These are phyloP conservation scores for Ramaria rubella DNA, from an alignment of 768 basidiomycete genomes.

Conservation along the genomic window DNA sequence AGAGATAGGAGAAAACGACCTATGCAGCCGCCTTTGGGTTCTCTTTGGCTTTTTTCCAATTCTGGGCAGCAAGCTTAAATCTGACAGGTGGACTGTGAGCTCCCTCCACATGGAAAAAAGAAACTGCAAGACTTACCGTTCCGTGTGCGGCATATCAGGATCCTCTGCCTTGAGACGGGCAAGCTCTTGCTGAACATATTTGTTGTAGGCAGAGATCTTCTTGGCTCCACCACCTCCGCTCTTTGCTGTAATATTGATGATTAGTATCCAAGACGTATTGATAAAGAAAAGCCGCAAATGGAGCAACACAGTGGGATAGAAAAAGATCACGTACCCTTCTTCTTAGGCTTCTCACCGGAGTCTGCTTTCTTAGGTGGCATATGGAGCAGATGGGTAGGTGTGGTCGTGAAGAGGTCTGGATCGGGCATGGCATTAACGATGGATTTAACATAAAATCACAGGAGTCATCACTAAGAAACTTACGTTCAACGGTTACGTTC, in stretches of 20 bases:
- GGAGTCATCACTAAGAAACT: neutral
- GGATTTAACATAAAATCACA: neutral
- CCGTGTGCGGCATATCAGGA: conserved; percentile 65
- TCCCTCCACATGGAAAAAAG: neutral
- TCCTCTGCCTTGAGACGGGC: conserved; percentile 70
- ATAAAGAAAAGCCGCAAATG: neutral
- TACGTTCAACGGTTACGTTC: neutral
- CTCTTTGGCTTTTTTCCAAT: conserved; percentile 73
- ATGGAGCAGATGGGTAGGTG: neutral
- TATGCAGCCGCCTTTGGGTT: conserved; percentile 41
- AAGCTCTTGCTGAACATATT: conserved; percentile 76
- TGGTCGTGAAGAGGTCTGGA: neutral
- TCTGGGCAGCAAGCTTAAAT: conserved; percentile 66
- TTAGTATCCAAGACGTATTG: conserved; percentile 6
- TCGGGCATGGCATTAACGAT: neutral
- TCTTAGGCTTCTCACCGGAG: conserved; percentile 40
- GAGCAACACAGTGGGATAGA: conserved; percentile 12
- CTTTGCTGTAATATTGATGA: neutral
- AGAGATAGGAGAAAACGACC: neutral
- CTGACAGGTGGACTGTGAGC: conserved; percentile 25
- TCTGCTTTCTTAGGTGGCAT: conserved; percentile 26
- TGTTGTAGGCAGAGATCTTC: conserved; percentile 68
- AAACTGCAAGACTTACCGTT: conserved; percentile 43
- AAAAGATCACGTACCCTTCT: conserved; percentile 42
- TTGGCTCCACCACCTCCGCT: conserved; percentile 30